Percentiles rank a stretch among this genome's conserved stretches.
Conservation (phyloP, 2,329 filamentous ascomycete species). For the Bipolaris victoriae region DNA sequence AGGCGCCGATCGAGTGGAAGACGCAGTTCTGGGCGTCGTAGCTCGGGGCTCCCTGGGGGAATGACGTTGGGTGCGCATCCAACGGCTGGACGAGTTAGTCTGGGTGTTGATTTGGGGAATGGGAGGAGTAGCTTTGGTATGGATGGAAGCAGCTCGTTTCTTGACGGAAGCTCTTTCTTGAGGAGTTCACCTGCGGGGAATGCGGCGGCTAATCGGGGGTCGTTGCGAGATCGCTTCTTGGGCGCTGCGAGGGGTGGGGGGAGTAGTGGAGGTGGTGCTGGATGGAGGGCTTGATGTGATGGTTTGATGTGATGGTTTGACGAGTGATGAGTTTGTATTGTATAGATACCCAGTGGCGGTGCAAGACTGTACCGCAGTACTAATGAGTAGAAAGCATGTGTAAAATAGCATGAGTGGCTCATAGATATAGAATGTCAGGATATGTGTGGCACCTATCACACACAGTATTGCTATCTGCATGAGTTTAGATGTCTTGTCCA, state of each 20-base stretch:
- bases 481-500: too few relatives aligned
- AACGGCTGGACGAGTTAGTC: constrained; percentile 18
- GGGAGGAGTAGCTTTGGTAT: constrained; percentile 41
- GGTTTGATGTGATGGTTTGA: constrained; percentile 1
- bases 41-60: constrained; percentile 23
- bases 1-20: constrained; percentile 29
- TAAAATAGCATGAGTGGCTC: background rate
- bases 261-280: constrained; percentile 18
- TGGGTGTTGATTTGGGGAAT: constrained; percentile 30
- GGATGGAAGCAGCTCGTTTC: constrained; percentile 45
- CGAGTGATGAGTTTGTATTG: constrained; percentile 4
- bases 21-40: constrained; percentile 29
- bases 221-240: constrained; percentile 38
- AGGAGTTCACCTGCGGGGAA: constrained; percentile 41
- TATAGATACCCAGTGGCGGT: constrained; percentile 7
- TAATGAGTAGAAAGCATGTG: background rate
- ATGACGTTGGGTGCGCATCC: constrained; percentile 10
- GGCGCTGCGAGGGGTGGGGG: constrained; percentile 27
- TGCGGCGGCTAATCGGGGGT: constrained; percentile 34
- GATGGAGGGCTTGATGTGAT: constrained; percentile 15
- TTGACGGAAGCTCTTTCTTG: constrained; percentile 48
- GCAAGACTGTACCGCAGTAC: background rate
- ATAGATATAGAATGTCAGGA: background rate
- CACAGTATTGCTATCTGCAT: too few relatives aligned
- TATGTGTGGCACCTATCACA: too few relatives aligned